Percentiles rank a stretch among this genome's conserved stretches.
These are phyloP conservation scores for Mycena albidolilacea DNA, from an alignment of 768 basidiomycete species.

Conservation along the genomic window DNA sequence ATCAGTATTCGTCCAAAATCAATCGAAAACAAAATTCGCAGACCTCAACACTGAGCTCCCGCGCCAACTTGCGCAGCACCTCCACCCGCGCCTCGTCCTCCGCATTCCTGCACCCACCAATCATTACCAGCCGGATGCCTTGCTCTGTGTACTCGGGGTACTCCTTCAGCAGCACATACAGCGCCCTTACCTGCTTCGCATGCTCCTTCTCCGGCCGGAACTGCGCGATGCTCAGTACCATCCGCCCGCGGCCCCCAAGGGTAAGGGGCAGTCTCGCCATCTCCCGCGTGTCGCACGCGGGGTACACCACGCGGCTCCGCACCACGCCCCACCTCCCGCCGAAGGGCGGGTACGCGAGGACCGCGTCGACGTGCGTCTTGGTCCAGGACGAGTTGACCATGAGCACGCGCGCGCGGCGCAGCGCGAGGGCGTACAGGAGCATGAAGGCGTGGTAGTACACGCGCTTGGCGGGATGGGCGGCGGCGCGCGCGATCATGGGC, in stretches of 20 bases:
- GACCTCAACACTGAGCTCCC: constrained; percentile 77
- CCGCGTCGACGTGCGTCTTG: constrained; percentile 64
- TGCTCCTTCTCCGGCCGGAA: constrained; percentile 99
- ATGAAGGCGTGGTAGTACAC: constrained; percentile 95
- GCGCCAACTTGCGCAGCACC: constrained; percentile 69
- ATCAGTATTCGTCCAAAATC: not conserved
- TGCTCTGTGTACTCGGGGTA: too few species aligned
- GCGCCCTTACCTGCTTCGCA: constrained; percentile 70
- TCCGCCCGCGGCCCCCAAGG: constrained; percentile 66
- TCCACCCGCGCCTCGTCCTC: constrained; percentile 82
- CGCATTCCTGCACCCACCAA: constrained; percentile 88
- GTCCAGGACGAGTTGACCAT: too few species aligned
- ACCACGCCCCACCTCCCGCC: constrained; percentile 61
- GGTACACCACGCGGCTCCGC: constrained; percentile 55
- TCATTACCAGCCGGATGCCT: constrained; percentile 74
- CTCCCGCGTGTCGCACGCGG: constrained; percentile 46
- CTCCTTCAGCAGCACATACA: too few species aligned
- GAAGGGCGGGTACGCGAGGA: constrained; percentile 66
- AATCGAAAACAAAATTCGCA: constrained; percentile 35
- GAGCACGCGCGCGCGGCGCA: constrained; percentile 80
- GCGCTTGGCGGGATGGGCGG: constrained; percentile 61
- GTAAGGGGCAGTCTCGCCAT: constrained; percentile 66
- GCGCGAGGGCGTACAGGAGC: constrained; percentile 82
- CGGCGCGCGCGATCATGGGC: constrained; percentile 93
- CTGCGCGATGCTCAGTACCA: constrained; percentile 94